Conservation (phyloP, 1,284 basidiomycete species). For the Ganoderma lingzhi region DNA sequence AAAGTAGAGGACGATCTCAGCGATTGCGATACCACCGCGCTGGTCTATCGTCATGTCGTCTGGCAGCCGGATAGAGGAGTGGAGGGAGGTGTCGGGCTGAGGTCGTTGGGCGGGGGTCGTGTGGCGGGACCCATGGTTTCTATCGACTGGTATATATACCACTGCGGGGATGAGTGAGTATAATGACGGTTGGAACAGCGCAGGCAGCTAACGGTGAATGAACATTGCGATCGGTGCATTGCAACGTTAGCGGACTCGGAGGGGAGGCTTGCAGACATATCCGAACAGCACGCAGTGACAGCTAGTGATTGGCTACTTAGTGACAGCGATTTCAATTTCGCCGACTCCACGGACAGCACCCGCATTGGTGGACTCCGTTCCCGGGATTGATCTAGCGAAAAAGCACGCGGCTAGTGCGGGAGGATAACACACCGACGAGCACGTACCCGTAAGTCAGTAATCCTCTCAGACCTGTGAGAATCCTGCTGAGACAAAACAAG, state of each 20-base stretch:
- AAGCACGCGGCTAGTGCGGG: not conserved
- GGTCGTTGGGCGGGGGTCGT: not conserved
- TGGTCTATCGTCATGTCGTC: constrained; percentile 21
- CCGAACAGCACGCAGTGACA: not conserved
- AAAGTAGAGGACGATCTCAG: constrained; percentile 27
- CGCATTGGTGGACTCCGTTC: not conserved
- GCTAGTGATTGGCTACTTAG: too few relatives aligned
- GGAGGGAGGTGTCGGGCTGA: not conserved
- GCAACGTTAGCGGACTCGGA: not conserved
- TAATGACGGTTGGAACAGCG: not conserved
- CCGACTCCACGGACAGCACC: not conserved
- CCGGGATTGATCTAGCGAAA: not conserved
- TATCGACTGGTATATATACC: not conserved
- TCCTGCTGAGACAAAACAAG: too few relatives aligned
- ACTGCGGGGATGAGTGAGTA: not conserved
- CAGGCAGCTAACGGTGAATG: not conserved
- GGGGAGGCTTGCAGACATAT: not conserved
- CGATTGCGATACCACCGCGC: constrained; percentile 28
- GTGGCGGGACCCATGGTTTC: not conserved
- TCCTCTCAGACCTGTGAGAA: not conserved
- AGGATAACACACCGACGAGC: not conserved
- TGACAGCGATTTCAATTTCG: not conserved
- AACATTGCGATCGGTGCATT: not conserved
- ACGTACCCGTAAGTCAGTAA: too few relatives aligned
- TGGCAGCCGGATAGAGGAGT: not conserved